Evolutionary conservation across 1,284 basidiomycete genomes (phyloP).

Genomic region (Schizophyllum amplum): DNA sequence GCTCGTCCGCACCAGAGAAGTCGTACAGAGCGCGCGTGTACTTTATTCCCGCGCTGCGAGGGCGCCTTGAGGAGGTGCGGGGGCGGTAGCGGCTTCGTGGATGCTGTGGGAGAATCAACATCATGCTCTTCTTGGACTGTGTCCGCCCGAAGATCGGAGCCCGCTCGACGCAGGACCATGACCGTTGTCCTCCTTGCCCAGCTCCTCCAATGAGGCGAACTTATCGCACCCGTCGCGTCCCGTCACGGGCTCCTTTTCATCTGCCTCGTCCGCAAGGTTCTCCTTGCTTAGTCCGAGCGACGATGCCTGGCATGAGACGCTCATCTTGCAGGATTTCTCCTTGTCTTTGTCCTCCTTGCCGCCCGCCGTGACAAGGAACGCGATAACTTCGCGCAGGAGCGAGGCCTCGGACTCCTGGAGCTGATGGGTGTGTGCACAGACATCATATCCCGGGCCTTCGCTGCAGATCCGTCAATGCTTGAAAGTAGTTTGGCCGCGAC

Average conservation of each 20-base stretch:
- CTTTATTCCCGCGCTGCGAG: conserved; percentile 42
- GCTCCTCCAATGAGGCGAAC: conserved; percentile 49
- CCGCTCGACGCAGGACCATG: conserved; percentile 20
- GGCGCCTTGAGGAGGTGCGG: conserved; percentile 39
- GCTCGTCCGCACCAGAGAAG: conserved; percentile 69
- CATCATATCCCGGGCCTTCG: conserved; percentile 76
- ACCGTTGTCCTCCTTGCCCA: conserved; percentile 18
- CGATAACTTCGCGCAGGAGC: conserved; percentile 60
- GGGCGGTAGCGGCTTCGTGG: conserved; percentile 29
- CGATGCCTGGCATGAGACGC: conserved; percentile 58
- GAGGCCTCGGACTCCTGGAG: conserved; percentile 72
- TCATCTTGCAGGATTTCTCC: conserved; percentile 30
- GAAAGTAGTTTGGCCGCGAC: background rate
- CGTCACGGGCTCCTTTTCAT: conserved; percentile 37
- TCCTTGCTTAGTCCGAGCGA: conserved; percentile 54
- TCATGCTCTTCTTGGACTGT: conserved; percentile 22
- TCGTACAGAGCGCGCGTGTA: conserved; percentile 65
- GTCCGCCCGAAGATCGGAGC: conserved; percentile 13
- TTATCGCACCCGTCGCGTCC: conserved; percentile 24
- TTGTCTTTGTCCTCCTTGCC: conserved; percentile 25
- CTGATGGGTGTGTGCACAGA: conserved; percentile 62
- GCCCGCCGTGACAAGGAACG: conserved; percentile 36
- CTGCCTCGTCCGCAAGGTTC: conserved; percentile 51
- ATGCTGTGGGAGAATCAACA: conserved; percentile 24
- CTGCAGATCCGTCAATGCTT: conserved; percentile 27